phyloP scores from a whole-genome alignment of 441 rosid genomes.

The Arabidopsis lyrata region DNA sequence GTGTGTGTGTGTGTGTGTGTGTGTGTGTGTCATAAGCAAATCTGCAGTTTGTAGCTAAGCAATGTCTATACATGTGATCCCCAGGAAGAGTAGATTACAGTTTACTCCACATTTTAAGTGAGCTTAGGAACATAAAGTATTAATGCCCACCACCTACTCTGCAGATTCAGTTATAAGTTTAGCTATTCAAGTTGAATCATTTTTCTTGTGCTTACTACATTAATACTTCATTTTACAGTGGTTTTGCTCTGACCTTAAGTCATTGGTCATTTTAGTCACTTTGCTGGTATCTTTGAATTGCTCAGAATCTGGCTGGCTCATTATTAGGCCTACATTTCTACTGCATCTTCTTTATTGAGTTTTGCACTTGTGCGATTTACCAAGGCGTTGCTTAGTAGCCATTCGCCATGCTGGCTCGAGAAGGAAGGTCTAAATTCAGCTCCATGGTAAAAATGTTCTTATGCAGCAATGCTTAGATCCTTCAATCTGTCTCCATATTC shows the following conservation, averaged over 20 bases:
- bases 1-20: constrained; percentile 7
- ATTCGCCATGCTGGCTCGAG: not conserved
- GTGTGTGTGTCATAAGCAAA: not conserved
- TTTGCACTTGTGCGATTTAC: not conserved
- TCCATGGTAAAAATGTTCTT: not conserved
- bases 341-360: not conserved
- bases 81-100: not conserved
- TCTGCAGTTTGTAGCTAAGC: constrained; percentile 9
- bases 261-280: not conserved
- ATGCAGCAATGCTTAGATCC: not conserved
- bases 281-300: not conserved
- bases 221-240: not conserved
- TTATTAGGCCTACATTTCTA: constrained; percentile 1
- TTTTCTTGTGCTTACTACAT: not conserved
- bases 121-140: constrained; percentile 10
- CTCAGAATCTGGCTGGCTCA: constrained; percentile 1
- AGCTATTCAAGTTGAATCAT: constrained; percentile 8
- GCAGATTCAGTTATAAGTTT: not conserved
- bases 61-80: constrained; percentile 1
- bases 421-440: not conserved
- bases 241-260: not conserved
- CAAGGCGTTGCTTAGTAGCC: constrained; percentile 9
- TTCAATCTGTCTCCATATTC: not conserved
- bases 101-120: constrained; percentile 2
- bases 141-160: not conserved